These are phyloP conservation scores for Penicillium riverlandense DNA, from an alignment of 495 filamentous ascomycete species.

Conservation along the genomic window DNA sequence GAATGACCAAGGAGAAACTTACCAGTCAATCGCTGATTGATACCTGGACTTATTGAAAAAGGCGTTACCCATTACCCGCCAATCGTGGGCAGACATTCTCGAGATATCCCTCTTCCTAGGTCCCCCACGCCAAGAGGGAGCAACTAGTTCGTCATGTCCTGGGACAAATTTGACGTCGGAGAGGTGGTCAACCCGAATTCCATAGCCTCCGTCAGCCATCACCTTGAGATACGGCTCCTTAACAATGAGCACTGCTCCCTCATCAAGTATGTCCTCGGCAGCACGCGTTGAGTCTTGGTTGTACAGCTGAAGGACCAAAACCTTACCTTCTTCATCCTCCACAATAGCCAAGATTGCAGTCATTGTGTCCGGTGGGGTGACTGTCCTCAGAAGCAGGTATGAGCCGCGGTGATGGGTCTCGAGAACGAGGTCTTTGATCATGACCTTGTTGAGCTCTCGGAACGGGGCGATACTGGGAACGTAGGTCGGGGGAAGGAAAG, in stretches of 20 bases:
- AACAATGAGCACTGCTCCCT: constrained; percentile 30
- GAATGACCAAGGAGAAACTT: neutral
- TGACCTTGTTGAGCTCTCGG: constrained; percentile 10
- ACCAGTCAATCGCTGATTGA: constrained; percentile 17
- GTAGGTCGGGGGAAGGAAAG: no score
- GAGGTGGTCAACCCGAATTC: constrained; percentile 43
- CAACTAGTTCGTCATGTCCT: constrained; percentile 19
- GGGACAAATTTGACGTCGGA: constrained; percentile 34
- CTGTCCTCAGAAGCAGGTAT: constrained; percentile 32
- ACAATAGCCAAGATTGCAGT: constrained; percentile 35
- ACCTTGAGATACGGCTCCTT: constrained; percentile 46
- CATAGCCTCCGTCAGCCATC: constrained; percentile 23
- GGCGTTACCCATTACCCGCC: constrained; percentile 31
- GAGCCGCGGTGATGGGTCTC: constrained; percentile 43
- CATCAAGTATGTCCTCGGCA: constrained; percentile 15
- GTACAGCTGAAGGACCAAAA: constrained; percentile 38
- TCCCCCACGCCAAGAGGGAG: constrained; percentile 21
- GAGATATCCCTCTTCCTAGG: constrained; percentile 2
- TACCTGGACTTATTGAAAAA: constrained; percentile 13
- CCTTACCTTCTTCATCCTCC: constrained; percentile 41
- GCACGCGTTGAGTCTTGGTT: constrained; percentile 10
- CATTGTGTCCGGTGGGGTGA: constrained; percentile 28
- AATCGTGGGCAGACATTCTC: constrained; percentile 13
- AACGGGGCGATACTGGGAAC: constrained; percentile 1
- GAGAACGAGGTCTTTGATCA: constrained; percentile 25